A percentile compares a stretch with the other conserved stretches of the same genome.
Conservation (phyloP, 306 rosid species). For the Delonix regia region DNA sequence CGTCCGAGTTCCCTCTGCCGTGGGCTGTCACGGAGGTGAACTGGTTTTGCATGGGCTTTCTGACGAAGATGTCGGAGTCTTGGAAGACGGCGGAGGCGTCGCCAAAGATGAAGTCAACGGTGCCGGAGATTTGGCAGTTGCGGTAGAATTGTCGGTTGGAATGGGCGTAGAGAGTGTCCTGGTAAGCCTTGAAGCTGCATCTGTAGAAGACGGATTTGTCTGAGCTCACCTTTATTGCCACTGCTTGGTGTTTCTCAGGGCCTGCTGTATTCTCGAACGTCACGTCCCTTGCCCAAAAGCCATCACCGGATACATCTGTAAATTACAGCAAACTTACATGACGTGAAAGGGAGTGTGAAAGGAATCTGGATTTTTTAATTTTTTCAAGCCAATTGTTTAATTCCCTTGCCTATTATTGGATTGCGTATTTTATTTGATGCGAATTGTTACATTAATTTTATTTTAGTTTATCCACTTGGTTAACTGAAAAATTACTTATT, state of each 20-base stretch:
- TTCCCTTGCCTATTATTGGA: too few relatives aligned
- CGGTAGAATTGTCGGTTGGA: background rate
- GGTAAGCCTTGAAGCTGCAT: conserved; percentile 18
- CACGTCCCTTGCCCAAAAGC: conserved; percentile 17
- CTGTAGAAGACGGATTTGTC: conserved; percentile 6
- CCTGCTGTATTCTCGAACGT: conserved; percentile 27
- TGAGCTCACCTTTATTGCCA: background rate
- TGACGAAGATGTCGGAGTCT: background rate
- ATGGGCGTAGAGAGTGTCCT: background rate
- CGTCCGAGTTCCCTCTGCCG: background rate
- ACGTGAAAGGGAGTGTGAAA: too few relatives aligned
- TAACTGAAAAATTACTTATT: too few relatives aligned
- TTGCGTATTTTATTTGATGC: too few relatives aligned
- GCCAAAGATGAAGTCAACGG: conserved; percentile 11
- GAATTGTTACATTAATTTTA: too few relatives aligned
- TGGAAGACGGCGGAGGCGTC: background rate
- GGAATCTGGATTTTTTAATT: too few relatives aligned
- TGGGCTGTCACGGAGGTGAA: background rate
- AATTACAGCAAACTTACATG: too few relatives aligned
- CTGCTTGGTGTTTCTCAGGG: conserved; percentile 20
- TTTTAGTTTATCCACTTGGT: too few relatives aligned
- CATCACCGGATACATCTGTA: conserved; percentile 13
- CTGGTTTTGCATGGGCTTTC: background rate
- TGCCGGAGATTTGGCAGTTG: background rate
- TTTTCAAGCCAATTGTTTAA: too few relatives aligned